Percentiles rank a stretch among this genome's conserved stretches.
These are phyloP conservation scores for Ustilago vetiveriae DNA, from an alignment of 1,284 basidiomycete species.

Conservation along the genomic window DNA sequence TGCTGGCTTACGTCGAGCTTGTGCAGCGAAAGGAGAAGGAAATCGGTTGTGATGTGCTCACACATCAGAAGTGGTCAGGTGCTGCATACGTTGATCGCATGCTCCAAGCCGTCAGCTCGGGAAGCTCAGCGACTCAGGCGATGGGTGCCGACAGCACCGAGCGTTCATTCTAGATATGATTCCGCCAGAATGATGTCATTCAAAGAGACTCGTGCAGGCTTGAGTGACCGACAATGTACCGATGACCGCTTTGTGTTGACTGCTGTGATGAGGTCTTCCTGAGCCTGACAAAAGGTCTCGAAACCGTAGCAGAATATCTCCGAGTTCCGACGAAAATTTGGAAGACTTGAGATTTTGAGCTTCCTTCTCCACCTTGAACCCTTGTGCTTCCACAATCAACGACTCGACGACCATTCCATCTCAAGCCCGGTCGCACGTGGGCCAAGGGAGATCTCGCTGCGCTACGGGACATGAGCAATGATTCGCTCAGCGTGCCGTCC, in stretches of 20 bases:
- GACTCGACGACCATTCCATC: too few species aligned
- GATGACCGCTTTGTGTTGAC: too few species aligned
- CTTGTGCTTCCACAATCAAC: too few species aligned
- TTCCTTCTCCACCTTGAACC: conserved; percentile 7
- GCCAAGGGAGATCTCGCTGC: too few species aligned
- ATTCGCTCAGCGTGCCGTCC: conserved; percentile 31
- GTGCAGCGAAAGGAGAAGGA: conserved; percentile 66
- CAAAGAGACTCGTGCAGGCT: too few species aligned
- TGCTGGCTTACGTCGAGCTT: conserved; percentile 65
- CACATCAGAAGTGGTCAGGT: conserved; percentile 66
- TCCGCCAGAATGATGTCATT: too few species aligned
- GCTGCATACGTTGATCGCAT: conserved; percentile 64
- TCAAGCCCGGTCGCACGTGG: too few species aligned
- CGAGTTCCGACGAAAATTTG: conserved; percentile 17
- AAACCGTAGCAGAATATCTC: too few species aligned
- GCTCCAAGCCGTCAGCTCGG: conserved; percentile 62
- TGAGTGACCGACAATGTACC: too few species aligned
- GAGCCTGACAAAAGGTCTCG: too few species aligned
- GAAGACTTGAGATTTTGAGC: conserved; percentile 15
- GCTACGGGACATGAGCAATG: conserved; percentile 23
- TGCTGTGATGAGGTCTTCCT: too few species aligned
- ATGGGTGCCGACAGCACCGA: conserved; percentile 62
- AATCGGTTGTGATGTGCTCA: conserved; percentile 64
- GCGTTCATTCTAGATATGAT: conserved; percentile 46
- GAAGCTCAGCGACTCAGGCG: conserved; percentile 60